phyloP scores from a whole-genome alignment of 1,284 basidiomycete species.

The Papiliotrema nemorosa region DNA sequence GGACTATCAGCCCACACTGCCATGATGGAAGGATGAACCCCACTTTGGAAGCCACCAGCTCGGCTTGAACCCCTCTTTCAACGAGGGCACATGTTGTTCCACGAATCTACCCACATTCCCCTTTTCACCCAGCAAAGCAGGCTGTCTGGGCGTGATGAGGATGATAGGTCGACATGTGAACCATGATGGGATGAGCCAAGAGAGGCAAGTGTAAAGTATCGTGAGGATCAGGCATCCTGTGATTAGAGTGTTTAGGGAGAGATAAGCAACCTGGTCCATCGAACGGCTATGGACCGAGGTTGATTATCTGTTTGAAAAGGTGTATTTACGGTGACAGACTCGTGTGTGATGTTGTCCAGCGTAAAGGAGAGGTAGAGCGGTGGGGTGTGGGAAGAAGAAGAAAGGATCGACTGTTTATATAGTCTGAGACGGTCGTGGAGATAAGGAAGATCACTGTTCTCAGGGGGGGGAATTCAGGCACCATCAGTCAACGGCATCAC shows the following conservation, averaged over 20 bases:
- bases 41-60: conserved; percentile 50
- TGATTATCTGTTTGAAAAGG: neutral
- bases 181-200: conserved; percentile 1
- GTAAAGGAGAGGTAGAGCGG: neutral
- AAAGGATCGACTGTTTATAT: too few relatives aligned
- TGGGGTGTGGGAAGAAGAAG: neutral
- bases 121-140: neutral
- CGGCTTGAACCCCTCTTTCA: conserved; percentile 45
- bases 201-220: neutral
- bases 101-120: conserved; percentile 22
- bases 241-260: neutral
- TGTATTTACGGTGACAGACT: neutral
- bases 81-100: conserved; percentile 36
- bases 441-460: too few relatives aligned
- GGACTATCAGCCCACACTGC: neutral
- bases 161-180: neutral
- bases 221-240: conserved; percentile 1
- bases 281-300: conserved; percentile 1
- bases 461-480: too few relatives aligned
- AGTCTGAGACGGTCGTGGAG: too few relatives aligned
- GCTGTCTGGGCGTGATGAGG: neutral
- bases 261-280: conserved; percentile 6
- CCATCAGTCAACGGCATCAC: too few relatives aligned
- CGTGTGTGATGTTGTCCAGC: neutral
- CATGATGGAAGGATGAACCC: conserved; percentile 9